Evolutionary conservation across 192 early-diverging fungal species (phyloP), one percentile per base, ranked within the genome.

Genomic region (Coemansia nantahalensis): DNA sequence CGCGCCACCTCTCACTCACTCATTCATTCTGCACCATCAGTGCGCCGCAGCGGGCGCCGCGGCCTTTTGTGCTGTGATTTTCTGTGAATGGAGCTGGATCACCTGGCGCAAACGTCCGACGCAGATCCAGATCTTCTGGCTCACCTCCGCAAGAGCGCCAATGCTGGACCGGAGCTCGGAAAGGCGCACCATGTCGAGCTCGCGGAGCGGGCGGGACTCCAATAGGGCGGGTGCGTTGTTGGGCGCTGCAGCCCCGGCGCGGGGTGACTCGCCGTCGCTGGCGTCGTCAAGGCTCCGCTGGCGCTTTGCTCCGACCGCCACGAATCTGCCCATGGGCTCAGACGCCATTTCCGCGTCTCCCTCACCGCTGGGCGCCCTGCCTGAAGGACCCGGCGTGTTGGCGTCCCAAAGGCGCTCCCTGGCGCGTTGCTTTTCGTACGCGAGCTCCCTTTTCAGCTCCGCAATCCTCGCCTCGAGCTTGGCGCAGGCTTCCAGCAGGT

Each of bases 151-250:
- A 19, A 75, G 56, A 11, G 64, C 63, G 11, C 50, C 71, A 38
- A 75, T 63, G 36, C 68, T 75, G 22, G 37, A 12, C 32, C 54
- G 62, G 8, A 75, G 53, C 28, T 68, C 65, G 33, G 39, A 33
- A 39, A 75, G 47, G 13, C 71, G 59, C 10, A 62, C 71, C 48
- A 62, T 65, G 44, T 75, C 71, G 19, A 75, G 60, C 60, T 75
- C 65, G 1, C 65, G 49, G 46, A 75, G 18, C 17, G 65, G 64
- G 8, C 71, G 50, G 22, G 46, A 54, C 51, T 62, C 62, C 17
- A 21, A 8, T 12, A 17, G 44, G 4, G 38, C 39, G n/a, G 18
- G 16, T 45, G 18, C 31, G 23, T 38, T 11, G 11, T 19, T n/a
- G 33, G 18, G 5, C 9, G 9, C 9, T 23, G 12, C 4, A 10